Evolutionary conservation across 2,329 filamentous ascomycete genomes (phyloP).

Genomic region (Mariannaea sp.): DNA sequence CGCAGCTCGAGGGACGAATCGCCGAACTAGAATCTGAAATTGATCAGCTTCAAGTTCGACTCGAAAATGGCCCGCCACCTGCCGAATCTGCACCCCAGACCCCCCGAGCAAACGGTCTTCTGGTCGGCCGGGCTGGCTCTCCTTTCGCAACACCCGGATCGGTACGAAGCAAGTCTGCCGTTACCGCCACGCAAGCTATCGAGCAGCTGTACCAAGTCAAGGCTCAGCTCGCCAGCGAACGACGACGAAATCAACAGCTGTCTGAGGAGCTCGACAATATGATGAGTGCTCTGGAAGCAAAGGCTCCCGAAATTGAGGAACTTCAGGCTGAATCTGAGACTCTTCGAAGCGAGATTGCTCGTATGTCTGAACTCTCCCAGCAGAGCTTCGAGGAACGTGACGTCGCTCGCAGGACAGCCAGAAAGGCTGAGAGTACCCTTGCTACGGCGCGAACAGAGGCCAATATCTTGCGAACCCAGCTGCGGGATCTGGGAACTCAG

Average conservation of each 20-base stretch:
- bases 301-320: conserved; percentile 86
- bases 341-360: conserved; percentile 77
- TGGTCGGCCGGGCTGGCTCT: conserved; percentile 58
- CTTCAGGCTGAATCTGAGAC: conserved; percentile 79
- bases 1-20: conserved; percentile 53
- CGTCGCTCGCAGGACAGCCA: conserved; percentile 73
- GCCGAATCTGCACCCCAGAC: conserved; percentile 61
- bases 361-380: conserved; percentile 85
- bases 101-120: conserved; percentile 62
- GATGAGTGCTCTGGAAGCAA: conserved; percentile 81
- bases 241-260: conserved; percentile 74
- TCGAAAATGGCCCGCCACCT: conserved; percentile 46
- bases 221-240: conserved; percentile 73
- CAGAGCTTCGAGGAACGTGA: conserved; percentile 82
- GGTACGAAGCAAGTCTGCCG: conserved; percentile 57
- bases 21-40: conserved; percentile 59
- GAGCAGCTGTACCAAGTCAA: conserved; percentile 71
- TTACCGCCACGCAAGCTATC: conserved; percentile 66
- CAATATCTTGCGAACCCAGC: conserved; percentile 80
- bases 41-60: conserved; percentile 56
- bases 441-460: conserved; percentile 68
- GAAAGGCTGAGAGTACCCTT: conserved; percentile 78
- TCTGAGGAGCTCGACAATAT: conserved; percentile 82
- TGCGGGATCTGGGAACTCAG: conserved; percentile 88
- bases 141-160: conserved; percentile 67